Base-by-base conservation (phyloP, 495 filamentous ascomycete genomes). In the Penicillium ochrochloron region DNA sequence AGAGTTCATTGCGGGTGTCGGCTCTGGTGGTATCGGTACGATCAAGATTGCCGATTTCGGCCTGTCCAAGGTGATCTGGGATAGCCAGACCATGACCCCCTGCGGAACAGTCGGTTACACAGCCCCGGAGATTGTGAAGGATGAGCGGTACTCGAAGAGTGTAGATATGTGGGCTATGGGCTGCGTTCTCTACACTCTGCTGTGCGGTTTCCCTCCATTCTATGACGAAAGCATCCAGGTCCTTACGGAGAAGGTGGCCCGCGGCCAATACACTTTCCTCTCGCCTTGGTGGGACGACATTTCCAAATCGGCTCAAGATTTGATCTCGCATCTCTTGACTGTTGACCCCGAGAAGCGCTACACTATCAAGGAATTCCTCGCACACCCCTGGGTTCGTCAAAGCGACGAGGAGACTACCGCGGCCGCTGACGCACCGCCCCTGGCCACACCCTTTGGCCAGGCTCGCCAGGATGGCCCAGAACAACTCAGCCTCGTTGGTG, bases 271-370 rank as follows among this genome's bases (percentile, higher is more conserved):
- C 74, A 97, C 96, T 8, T 99, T 99, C 83, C 83, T 98, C 8
- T 97, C 94, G 12, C 95, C 95, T 1, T 99, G 95, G 95, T 99
- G 95, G 95, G 95, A 99, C 69, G 93, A 97, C 64, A 98, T 98
- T 63, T 97, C 94, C 66, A 94, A 97, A 76, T 88, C 92, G 0
- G 95, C 95, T 1, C 92, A 98, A 73, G 96, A 99, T 70, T 78
- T 99, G 6, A 93, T 99, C 54, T 92, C 92, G 0, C 95, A 98
- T 74, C 87, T 99, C 5, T 83, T 97, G 48, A 94, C 92, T 21
- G 94, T 97, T 58, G 93, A 97, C 72, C 94, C 94, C 4, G 90
- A 94, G 52, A 92, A 94, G 77, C 89, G 94, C 1, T 97, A 91
- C 77, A 91, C 88, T 1, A 97, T 97, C 75, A 85, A 83, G 64